phyloP scores from a whole-genome alignment of 495 filamentous ascomycete species.

The Cercophora newfieldiana region DNA sequence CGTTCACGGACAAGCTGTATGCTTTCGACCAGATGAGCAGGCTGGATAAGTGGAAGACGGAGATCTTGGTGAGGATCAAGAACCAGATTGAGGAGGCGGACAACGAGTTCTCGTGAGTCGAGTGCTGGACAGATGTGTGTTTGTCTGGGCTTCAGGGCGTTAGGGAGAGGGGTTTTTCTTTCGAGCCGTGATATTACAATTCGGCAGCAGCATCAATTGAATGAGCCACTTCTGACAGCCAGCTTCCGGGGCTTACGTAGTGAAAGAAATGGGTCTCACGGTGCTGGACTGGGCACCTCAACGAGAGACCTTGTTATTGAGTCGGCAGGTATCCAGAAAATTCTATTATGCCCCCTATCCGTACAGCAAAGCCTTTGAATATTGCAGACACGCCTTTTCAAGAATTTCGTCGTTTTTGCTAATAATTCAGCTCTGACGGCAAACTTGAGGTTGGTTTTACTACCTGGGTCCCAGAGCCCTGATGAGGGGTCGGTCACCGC shows the following conservation, averaged over 20 bases:
- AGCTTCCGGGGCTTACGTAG: too few relatives aligned
- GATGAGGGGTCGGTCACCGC: background rate
- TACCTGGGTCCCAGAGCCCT: background rate
- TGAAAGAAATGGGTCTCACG: too few relatives aligned
- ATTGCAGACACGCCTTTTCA: too few relatives aligned
- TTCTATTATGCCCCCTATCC: too few relatives aligned
- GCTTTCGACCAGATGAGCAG: constrained; percentile 86
- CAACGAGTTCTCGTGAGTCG: constrained; percentile 49
- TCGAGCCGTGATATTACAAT: background rate
- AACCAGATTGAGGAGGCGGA: constrained; percentile 75
- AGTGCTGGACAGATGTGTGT: background rate
- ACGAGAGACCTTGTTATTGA: too few relatives aligned
- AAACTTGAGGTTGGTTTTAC: constrained; percentile 6
- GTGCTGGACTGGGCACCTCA: too few relatives aligned
- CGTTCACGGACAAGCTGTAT: constrained; percentile 81
- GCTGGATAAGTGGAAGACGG: constrained; percentile 95
- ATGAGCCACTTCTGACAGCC: constrained; percentile 11
- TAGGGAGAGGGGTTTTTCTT: constrained; percentile 17
- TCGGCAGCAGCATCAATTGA: constrained; percentile 7
- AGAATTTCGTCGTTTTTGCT: too few relatives aligned
- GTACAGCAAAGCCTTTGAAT: too few relatives aligned
- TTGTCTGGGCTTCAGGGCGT: constrained; percentile 21
- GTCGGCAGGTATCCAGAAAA: too few relatives aligned
- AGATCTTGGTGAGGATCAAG: constrained; percentile 79
- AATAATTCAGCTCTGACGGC: too few relatives aligned